These are phyloP conservation scores for Penicillium sp. DNA, from an alignment of 2,329 filamentous ascomycete genomes.

Conservation along the genomic window DNA sequence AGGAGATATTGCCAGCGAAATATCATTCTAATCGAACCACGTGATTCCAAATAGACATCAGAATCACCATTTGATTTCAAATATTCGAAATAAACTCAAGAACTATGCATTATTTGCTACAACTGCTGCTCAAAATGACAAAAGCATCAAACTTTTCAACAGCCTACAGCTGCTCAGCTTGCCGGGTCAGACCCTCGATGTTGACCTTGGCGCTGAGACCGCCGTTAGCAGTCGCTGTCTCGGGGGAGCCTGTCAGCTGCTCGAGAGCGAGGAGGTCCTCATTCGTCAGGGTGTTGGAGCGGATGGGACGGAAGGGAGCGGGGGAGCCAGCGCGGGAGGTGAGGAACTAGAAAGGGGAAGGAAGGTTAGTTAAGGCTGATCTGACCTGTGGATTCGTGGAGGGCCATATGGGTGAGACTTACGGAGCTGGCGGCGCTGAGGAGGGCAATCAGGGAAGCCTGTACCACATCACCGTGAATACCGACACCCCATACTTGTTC, in stretches of 20 bases:
- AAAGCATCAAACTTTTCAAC: constrained; percentile 18
- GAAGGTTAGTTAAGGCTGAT: neutral
- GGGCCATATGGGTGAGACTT: constrained; percentile 45
- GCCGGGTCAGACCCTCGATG: constrained; percentile 43
- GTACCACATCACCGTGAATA: constrained; percentile 89
- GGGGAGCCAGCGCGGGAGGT: constrained; percentile 71
- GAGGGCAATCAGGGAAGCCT: constrained; percentile 83
- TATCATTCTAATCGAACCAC: neutral
- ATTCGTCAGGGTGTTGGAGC: constrained; percentile 55
- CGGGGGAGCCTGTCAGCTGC: constrained; percentile 37
- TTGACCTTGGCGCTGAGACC: constrained; percentile 39
- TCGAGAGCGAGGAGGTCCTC: constrained; percentile 51
- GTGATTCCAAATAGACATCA: neutral
- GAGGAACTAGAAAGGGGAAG: constrained; percentile 63
- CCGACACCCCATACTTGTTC: constrained; percentile 52
- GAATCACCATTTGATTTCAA: neutral
- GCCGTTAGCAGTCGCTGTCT: constrained; percentile 30
- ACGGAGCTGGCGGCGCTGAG: constrained; percentile 85
- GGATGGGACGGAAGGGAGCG: constrained; percentile 62
- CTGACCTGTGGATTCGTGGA: neutral
- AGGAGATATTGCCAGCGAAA: neutral
- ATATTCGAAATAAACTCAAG: neutral
- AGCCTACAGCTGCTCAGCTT: constrained; percentile 39
- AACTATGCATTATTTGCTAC: constrained; percentile 8
- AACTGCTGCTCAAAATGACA: neutral